Conservation (phyloP, 164 flowering plant species). For the Nymphaea thermarum region DNA sequence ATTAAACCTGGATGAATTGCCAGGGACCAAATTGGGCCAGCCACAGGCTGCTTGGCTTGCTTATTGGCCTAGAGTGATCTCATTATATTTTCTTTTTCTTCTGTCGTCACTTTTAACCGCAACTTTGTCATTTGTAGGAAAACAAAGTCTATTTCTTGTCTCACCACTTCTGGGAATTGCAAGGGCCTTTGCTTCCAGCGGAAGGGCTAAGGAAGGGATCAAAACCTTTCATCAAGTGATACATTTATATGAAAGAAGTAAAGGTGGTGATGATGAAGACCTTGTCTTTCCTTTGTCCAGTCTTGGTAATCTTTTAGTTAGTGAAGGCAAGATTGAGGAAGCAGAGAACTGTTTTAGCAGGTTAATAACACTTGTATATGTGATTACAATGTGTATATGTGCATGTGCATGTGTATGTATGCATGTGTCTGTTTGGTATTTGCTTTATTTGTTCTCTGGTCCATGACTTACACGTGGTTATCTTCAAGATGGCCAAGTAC, state of each 20-base stretch:
- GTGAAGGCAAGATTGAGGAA: conserved; percentile 50
- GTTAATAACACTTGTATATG: conserved; percentile 13
- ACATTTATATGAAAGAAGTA: conserved; percentile 41
- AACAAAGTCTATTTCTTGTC: conserved; percentile 40
- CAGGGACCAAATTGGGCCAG: too few relatives aligned
- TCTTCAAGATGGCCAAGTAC: too few relatives aligned
- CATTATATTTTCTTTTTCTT: too few relatives aligned
- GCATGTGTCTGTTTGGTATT: too few relatives aligned
- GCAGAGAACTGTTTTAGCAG: conserved; percentile 60
- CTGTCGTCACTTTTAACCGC: too few relatives aligned
- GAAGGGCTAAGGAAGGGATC: conserved; percentile 48
- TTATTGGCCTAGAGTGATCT: too few relatives aligned
- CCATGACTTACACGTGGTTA: too few relatives aligned
- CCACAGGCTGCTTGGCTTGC: too few relatives aligned
- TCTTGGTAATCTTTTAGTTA: conserved; percentile 68
- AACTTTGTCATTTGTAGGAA: conserved; percentile 26
- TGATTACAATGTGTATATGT: too few relatives aligned
- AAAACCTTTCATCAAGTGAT: conserved; percentile 44
- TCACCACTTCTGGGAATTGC: conserved; percentile 70
- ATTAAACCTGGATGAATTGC: too few relatives aligned
- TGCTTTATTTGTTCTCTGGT: too few relatives aligned
- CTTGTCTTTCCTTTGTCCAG: conserved; percentile 55
- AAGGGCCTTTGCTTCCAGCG: conserved; percentile 38
- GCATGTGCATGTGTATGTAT: too few relatives aligned
- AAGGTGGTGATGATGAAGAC: conserved; percentile 58